Base-by-base conservation (phyloP, 331 rosid genomes). In the Cydonia oblonga region DNA sequence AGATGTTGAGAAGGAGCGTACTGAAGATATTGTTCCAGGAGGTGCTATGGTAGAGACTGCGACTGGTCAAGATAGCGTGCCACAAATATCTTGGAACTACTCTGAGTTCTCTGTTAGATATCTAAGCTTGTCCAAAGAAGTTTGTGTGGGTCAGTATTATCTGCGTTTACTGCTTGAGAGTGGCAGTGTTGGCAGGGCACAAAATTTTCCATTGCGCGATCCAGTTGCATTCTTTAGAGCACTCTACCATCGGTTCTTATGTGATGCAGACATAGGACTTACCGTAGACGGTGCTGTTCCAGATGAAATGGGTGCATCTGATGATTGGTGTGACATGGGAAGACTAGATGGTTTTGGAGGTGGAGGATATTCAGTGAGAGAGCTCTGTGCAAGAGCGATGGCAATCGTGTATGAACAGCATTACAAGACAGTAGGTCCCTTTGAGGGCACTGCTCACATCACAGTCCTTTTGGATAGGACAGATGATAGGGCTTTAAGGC, bases 261-360 rank as follows among this genome's bases (percentile, higher is more conserved):
- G 99, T 78, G 99, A 95, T 83, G 97, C 99, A 30, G 99, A 95
- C 89, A 87, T 81, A 12, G 99, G 99, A 63, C 96, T 95, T 71
- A 95, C 96, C 14, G 97, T 95, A 42, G 97, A 91, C 77, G 99
- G 99, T 59, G 89, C 97, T 81, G 89, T 95, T 87, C 99, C 99
- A 38, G 99, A 95, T 82, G 96, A 95, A 78, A 76, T 90, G 87
- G 99, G 97, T 74, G 96, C 99, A 25, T 91, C 99, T 81, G 99
- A 95, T 90, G 99, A 95, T 83, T 95, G 99, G 99, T 95, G 97
- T 73, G 97, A 95, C 79, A 86, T 95, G 97, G 92, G 96, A 77
- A 95, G 99, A 79, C 84, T 87, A 76, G 99, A 95, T 87, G 99
- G 99, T 79, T 95, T 95, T 84, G 99, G 99, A 32, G 99, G 99